Base-by-base conservation (phyloP, 2,329 filamentous ascomycete species). In the Pseudocercospora musae region DNA sequence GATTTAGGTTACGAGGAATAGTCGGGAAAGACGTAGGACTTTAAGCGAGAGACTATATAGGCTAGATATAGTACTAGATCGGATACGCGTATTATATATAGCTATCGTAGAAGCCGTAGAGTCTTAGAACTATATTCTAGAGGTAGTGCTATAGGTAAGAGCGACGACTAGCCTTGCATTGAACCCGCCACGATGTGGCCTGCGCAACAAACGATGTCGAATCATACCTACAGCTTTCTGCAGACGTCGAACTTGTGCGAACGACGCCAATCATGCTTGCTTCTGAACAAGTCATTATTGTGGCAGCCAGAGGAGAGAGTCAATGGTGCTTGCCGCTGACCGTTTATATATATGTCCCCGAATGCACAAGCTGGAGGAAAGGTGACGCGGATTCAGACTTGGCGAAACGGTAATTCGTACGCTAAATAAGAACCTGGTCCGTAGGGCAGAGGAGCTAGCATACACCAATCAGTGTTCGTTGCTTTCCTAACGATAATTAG, bases 1-100 rank as follows among this genome's bases (percentile, higher is more conserved):
- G 68, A 89, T 85, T 72, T 92, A 90, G 9, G 85, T 80, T 42
- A 90, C 87, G 59, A 94, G 85, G 3, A 89, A 89, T 0, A 91
- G 92, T 13, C 91, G 88, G 0, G 93, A 96, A 62, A 98, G 85
- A 62, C 97, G 81, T 59, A 98, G 79, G 15, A 89, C 87, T 78
- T 96, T 95, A 53, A 98, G 80, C 65, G 96, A 93, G 66, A 91
- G 82, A 15, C 89, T 86, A 76, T 98, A 94, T 0, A 94, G 91
- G 4, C 74, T 74, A 46, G 62, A 66, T 66, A 49, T 75, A 11
- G 74, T 75, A 63, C 72, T 70, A 7, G 76, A 77, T 54, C 75
- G 73, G 20, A 72, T 72, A 54, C 77, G 74, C 57, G 76, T 73
- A 56, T n/a, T n/a, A n/a, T 57, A 48, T 25, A 62, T n/a, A 52